Percentiles rank a stretch among this genome's conserved stretches.
These are phyloP conservation scores for Asclepias syriaca DNA, from an alignment of 257 asterid genomes.

Conservation along the genomic window DNA sequence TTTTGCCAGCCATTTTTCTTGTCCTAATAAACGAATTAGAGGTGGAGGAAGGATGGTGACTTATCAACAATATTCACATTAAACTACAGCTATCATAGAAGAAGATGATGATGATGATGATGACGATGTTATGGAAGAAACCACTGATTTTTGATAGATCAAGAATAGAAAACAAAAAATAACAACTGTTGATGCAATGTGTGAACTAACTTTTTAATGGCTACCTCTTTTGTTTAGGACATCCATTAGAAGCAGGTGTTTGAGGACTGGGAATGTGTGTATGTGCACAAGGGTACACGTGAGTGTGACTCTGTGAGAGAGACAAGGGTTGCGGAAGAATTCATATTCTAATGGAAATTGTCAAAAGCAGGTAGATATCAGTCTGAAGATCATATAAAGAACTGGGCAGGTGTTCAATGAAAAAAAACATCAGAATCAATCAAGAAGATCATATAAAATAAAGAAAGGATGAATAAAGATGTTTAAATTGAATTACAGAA, in stretches of 20 bases:
- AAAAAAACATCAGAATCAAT: neutral
- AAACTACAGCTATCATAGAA: neutral
- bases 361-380: neutral
- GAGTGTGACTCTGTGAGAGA: neutral
- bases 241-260: neutral
- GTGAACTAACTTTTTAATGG: too few species aligned
- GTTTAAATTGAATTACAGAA: neutral
- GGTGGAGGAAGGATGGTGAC: neutral
- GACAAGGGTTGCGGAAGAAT: neutral
- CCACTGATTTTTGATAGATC: neutral
- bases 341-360: neutral
- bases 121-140: neutral
- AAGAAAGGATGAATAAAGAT: neutral
- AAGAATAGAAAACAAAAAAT: neutral
- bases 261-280: neutral
- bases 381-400: neutral
- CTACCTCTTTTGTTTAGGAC: neutral
- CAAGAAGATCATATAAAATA: neutral
- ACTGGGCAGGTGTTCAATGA: neutral
- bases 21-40: neutral
- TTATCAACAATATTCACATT: conserved; percentile 1
- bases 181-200: neutral
- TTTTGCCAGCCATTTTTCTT: conserved; percentile 22
- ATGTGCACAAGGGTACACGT: neutral
- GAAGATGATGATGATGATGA: conserved; percentile 1